A percentile compares a stretch with the other conserved stretches of the same genome.
These are phyloP conservation scores for Pholiota molesta DNA, from an alignment of 768 basidiomycete species.

Conservation along the genomic window DNA sequence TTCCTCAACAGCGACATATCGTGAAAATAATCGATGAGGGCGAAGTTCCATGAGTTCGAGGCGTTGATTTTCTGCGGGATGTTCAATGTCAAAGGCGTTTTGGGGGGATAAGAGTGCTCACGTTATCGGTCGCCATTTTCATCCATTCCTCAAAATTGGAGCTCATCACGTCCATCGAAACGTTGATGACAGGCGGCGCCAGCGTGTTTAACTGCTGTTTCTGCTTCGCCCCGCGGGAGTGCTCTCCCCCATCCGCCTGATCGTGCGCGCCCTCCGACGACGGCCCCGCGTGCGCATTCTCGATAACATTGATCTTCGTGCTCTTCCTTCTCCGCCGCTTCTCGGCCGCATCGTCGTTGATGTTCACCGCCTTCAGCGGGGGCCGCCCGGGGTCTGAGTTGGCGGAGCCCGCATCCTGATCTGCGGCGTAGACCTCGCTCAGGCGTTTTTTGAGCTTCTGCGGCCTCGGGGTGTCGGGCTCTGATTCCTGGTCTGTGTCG, in stretches of 20 bases:
- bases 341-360: conserved; percentile 88
- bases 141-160: conserved; percentile 99
- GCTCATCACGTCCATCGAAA: conserved; percentile 85
- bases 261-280: conserved; percentile 52
- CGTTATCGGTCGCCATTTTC: conserved; percentile 99
- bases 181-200: conserved; percentile 58
- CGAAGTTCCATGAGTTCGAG: conserved; percentile 96
- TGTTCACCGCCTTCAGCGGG: conserved; percentile 52
- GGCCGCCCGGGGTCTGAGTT: conserved; percentile 37
- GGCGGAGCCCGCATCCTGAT: conserved; percentile 44
- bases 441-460: conserved; percentile 58
- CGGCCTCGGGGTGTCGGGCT: conserved; percentile 41
- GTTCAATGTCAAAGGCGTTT: background rate
- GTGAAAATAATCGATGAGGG: conserved; percentile 98
- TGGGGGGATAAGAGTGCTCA: conserved; percentile 39
- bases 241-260: conserved; percentile 39
- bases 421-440: conserved; percentile 57
- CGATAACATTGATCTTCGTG: conserved; percentile 59
- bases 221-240: conserved; percentile 49
- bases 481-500: conserved; percentile 42
- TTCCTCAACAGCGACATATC: conserved; percentile 97
- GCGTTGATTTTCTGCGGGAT: conserved; percentile 92
- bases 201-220: conserved; percentile 68
- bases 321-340: conserved; percentile 83
- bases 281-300: conserved; percentile 59